These are phyloP conservation scores for Naganishia randhawae DNA, from an alignment of 768 basidiomycete genomes.

Conservation along the genomic window DNA sequence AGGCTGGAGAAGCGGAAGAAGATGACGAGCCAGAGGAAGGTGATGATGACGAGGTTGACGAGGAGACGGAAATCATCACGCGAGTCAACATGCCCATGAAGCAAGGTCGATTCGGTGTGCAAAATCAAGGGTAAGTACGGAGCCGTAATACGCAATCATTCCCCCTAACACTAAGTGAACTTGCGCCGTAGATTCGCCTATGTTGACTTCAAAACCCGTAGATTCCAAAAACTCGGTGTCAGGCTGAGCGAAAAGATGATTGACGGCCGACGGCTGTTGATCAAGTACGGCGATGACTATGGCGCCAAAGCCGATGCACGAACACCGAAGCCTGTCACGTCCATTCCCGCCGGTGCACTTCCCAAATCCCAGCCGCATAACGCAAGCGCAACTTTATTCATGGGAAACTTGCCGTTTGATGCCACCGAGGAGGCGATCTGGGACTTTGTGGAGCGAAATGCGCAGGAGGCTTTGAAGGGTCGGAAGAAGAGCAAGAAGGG, in stretches of 20 bases:
- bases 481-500: constrained; percentile 41
- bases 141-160: not conserved
- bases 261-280: constrained; percentile 79
- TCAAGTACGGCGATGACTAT: constrained; percentile 80
- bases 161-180: not conserved
- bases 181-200: constrained; percentile 73
- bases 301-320: constrained; percentile 57
- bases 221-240: constrained; percentile 72
- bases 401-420: constrained; percentile 90
- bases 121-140: constrained; percentile 40
- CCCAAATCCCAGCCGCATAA: constrained; percentile 77
- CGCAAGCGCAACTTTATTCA: constrained; percentile 68
- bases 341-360: constrained; percentile 55
- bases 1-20: constrained; percentile 7
- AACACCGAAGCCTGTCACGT: constrained; percentile 52
- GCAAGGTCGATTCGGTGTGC: constrained; percentile 45
- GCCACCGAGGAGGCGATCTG: constrained; percentile 73
- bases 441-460: constrained; percentile 68
- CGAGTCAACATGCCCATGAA: constrained; percentile 73
- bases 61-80: constrained; percentile 33
- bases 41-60: constrained; percentile 23
- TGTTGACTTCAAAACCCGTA: constrained; percentile 80
- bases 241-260: constrained; percentile 73
- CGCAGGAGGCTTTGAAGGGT: constrained; percentile 35
- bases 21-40: constrained; percentile 28